phyloP scores from a whole-genome alignment of 2,329 filamentous ascomycete genomes.

The Arachnopeziza araneosa region DNA sequence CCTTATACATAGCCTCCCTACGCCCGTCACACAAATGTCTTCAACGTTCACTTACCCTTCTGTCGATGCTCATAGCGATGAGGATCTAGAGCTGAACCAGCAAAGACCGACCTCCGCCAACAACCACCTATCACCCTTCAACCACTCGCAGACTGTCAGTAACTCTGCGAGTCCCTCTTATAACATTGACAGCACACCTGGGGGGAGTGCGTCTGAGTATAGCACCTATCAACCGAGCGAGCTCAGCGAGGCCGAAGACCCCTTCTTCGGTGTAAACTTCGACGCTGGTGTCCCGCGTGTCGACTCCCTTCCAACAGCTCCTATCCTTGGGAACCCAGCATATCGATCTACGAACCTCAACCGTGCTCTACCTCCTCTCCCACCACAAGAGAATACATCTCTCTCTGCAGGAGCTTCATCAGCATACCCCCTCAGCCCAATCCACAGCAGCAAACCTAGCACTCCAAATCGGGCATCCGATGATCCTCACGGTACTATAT shows the following conservation, averaged over 20 bases:
- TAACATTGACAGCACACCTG: conserved; percentile 22
- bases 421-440: conserved; percentile 26
- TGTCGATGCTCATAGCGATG: conserved; percentile 20
- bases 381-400: conserved; percentile 14
- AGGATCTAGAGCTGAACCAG: conserved; percentile 20
- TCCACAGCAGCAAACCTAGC: conserved; percentile 23
- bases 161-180: conserved; percentile 28
- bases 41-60: conserved; percentile 23
- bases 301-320: conserved; percentile 15
- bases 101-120: conserved; percentile 16
- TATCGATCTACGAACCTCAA: conserved; percentile 16
- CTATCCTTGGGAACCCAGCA: conserved; percentile 9
- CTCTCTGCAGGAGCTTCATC: conserved; percentile 12
- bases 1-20: conserved; percentile 26
- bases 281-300: conserved; percentile 20
- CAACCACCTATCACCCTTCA: conserved; percentile 25
- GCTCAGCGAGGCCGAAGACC: conserved; percentile 26
- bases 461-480: conserved; percentile 18
- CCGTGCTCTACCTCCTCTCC: conserved; percentile 13
- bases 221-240: conserved; percentile 28
- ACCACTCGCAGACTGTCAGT: conserved; percentile 24
- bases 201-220: conserved; percentile 26
- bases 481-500: conserved; percentile 16
- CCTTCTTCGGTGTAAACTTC: conserved; percentile 32
- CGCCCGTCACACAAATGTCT: conserved; percentile 27